Evolutionary conservation across 257 asterid species (phyloP), one percentile per base, ranked within the genome.

Genomic region (Ilex asprella): DNA sequence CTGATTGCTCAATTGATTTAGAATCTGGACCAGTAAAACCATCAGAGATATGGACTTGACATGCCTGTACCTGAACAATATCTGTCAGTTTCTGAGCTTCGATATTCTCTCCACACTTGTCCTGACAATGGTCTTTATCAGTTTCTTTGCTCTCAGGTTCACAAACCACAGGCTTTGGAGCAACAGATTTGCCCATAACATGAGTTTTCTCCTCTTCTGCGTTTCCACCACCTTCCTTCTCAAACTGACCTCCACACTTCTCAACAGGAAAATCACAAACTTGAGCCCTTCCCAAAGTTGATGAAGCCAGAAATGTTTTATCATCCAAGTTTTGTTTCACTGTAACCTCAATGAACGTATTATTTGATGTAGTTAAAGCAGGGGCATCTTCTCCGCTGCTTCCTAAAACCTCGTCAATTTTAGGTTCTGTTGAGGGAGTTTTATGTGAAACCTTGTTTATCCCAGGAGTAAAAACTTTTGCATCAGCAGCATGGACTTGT

Each of bases 41-140:
- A 43, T 62, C 56, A 70, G 67, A 54, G 58, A 50, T 53, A 59
- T 55, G 64, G 56, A 63, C 43, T 70, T 6, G 56, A 58, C 60
- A 35, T 35, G 41, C 41, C 41, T 35, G 41, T 35, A 35, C 41
- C 5, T 11, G 69, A 35, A n/a, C n/a, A 59, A 8, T 29, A 16
- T 66, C 16, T 0, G 56, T 29, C n/a, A 21, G 55, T 35, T 44
- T 35, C 12, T 21, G 60, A 47, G 55, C 47, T 52, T 54, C 63
- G 16, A 21, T 21, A 21, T 59, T 57, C 29, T 54, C 62, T 39
- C 58, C 70, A 35, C 41, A 3, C 41, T 35, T 35, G 7, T 35
- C 41, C 0, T 35, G 41, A 8, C 41, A 35, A 35, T 35, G 41
- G 41, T 35, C 41, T 35, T 35, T 4, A 8, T 35, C 41, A 8